Base-by-base conservation (phyloP, 768 basidiomycete genomes). In the Trametes elegans region DNA sequence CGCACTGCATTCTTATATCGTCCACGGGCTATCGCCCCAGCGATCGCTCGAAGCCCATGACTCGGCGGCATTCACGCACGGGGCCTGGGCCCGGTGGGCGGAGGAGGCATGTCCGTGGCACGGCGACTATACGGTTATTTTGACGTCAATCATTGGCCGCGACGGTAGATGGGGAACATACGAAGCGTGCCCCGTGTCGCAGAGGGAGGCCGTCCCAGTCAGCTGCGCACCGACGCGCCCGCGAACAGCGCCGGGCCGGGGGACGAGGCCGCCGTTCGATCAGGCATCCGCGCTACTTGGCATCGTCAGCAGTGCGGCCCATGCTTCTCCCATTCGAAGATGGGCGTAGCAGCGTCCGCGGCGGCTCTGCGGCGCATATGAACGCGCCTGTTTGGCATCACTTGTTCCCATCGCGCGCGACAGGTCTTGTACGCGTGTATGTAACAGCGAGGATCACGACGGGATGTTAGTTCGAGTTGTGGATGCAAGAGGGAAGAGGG, bases 61-160 rank as follows among this genome's bases (percentile, higher is more conserved):
- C 47, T 49, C 43, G 40, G 36, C 29, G n/a, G 28, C 35, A 41
- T 28, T 14, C 11, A 40, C 16, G 10, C 26, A 24, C 18, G 39
- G 38, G 53, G 34, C 26, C 42, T 44, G 42, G 51, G 13, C 42
- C 41, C 34, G 26, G 42, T 24, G 31, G 16, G 39, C 45, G 8
- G 26, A 3, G 45, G 31, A 26, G 10, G 53, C 39, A 40, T 55
- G 45, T 42, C 46, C 39, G 28, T 46, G 53, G 45, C 51, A 53
- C 34, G 51, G 32, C 32, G 41, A 36, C 34, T 45, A 27, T 35
- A 55, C 23, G 24, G 38, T 52, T 24, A 52, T 51, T n/a, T 52
- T 58, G 56, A 58, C 56, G 56, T 58, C 56, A 58, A 58, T 34
- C 49, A 58, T 42, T 42, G 50, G 56, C 23, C 27, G 16, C 36